Base-by-base conservation (phyloP, 1,139 yeast species). In the Candida sp. region DNA sequence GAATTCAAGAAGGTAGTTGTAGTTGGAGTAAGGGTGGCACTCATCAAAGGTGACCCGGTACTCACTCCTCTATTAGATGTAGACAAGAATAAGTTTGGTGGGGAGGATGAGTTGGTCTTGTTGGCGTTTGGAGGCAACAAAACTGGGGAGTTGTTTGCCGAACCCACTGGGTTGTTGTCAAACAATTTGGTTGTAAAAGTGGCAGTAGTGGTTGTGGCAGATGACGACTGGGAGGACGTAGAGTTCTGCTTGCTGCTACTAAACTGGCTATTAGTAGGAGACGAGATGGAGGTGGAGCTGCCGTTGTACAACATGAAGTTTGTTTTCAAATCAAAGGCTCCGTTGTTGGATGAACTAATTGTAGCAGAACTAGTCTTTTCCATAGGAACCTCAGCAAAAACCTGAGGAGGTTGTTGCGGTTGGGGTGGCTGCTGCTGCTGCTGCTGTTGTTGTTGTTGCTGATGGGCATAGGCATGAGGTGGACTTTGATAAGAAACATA, bases 81-180 rank as follows among this genome's bases (percentile, higher is more conserved):
- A 7, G 56, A 61, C 37, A 65, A 58, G 46, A 65, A 62, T 53
- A 67, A 59, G 46, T 61, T 67, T 12, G 70, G 69, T 7, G 72
- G 71, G n/a, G 71, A 60, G 31, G 55, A 51, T 34, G 47, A 28
- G n/a, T 37, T 46, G n/a, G 31, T 42, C 31, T 33, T 42, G 38
- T 33, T 42, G 26, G 52, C 47, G 44, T 43, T 51, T 43, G 56
- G 52, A 23, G 56, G 54, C 50, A 53, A 53, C 50, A 60, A 53
- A 39, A 59, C 57, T 25, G 69, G 70, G 4, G 68, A 61, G 49
- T 57, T 60, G 37, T 48, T 59, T 17, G 47, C 44, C 22, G 54
- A 47, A 12, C 46, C 58, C 11, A 54, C 33, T n/a, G 47, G 42
- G 45, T 52, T 53, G 26, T 58, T 54, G 31, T 63, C 69, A 50